Evolutionary conservation across 163 green algal genomes (phyloP), one percentile per base, ranked within the genome.

Genomic region (Prototheca cutis): DNA sequence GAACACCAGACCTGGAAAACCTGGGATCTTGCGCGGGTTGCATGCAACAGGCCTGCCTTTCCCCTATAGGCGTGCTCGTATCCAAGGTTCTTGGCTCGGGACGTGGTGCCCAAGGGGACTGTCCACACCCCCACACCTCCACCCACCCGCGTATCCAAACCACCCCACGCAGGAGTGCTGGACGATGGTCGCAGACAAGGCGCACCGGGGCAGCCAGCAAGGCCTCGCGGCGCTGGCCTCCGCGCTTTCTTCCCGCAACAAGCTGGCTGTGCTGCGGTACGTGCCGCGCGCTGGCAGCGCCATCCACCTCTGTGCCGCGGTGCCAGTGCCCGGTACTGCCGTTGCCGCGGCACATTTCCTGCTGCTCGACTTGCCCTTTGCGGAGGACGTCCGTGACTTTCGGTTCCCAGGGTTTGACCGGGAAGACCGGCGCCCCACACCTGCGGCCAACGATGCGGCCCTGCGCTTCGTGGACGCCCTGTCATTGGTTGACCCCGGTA

Each of bases 311-410:
- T 49, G 27, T 4, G 36, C 58, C 4, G 60, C 53, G 1, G 13
- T 10, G 6, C 66, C 66, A 1, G 45, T 67, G 39, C 17, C 19
- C 18, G 59, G 24, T 29, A 40, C 40, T 2, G 59, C 8, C 47
- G 24, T 19, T 3, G 13, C 53, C 2, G 40, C 45, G 1, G 18
- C 59, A 4, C 59, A 67, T 48, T 48, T 73, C 36, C 55, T 73
- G 39, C 56, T 67, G 17, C 63, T 61, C 39, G 8, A 2, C 6
- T 55, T 73, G 23, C 66, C 66, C 1, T 73, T 61, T 18, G 47
- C 53, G 29, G 66, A 73, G 24, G 59, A 67, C 55, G 28, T 63
- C 3, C 40, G 66, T 1, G 42, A 53, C 39, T 73, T 68, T 24
- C 32, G 23, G 6, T 73, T 73, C 32, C 30, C 66, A 21, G 34